These are phyloP conservation scores for Rickenella mellea DNA, from an alignment of 768 basidiomycete species.

Conservation along the genomic window DNA sequence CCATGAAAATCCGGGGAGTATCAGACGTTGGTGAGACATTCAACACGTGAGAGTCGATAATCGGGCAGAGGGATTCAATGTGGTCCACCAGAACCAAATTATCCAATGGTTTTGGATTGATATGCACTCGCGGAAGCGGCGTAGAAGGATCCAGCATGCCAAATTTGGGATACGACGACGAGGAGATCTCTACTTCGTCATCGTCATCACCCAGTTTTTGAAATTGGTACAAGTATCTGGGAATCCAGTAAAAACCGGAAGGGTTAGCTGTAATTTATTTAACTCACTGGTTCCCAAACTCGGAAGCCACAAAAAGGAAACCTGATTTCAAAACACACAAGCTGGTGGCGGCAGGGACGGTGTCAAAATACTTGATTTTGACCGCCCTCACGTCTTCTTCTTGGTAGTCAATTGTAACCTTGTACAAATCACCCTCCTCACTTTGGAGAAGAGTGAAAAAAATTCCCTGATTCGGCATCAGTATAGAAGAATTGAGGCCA, in stretches of 20 bases:
- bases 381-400: slow-evolving; percentile 88
- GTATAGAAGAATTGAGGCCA: not conserved
- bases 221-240: slow-evolving; percentile 92
- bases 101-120: slow-evolving; percentile 78
- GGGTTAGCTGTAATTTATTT: slow-evolving; percentile 2
- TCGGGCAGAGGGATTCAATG: slow-evolving; percentile 81
- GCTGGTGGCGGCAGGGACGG: slow-evolving; percentile 86
- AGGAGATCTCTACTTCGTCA: slow-evolving; percentile 84
- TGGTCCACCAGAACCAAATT: slow-evolving; percentile 90
- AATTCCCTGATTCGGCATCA: slow-evolving; percentile 57
- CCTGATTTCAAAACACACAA: slow-evolving; percentile 97
- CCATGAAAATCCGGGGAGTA: slow-evolving; percentile 91
- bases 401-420: slow-evolving; percentile 96
- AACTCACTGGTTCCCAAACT: slow-evolving; percentile 93
- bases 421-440: slow-evolving; percentile 95
- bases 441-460: slow-evolving; percentile 99
- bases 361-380: slow-evolving; percentile 99
- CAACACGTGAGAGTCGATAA: slow-evolving; percentile 86
- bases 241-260: slow-evolving; percentile 5
- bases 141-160: slow-evolving; percentile 69
- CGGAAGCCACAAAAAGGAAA: slow-evolving; percentile 94
- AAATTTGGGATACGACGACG: slow-evolving; percentile 71
- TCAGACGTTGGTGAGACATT: slow-evolving; percentile 88
- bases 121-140: slow-evolving; percentile 69
- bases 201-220: slow-evolving; percentile 97